Conservation (phyloP, 192 early-diverging fungal genomes). For the Powellomyces hirtus region DNA sequence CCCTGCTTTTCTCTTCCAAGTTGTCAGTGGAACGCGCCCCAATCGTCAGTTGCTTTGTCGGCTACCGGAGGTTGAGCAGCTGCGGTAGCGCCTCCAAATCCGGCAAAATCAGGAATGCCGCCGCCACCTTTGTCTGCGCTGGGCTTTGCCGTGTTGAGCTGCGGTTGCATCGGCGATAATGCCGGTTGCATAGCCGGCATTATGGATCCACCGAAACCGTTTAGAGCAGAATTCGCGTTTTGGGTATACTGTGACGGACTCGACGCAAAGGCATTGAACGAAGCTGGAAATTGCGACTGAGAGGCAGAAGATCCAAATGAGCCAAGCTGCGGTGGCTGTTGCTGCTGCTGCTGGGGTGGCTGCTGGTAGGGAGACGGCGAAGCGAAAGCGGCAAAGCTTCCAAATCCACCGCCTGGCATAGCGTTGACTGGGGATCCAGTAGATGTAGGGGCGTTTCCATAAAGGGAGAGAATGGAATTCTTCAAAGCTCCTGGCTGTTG, state of each 20-base stretch:
- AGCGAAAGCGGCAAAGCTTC: slow-evolving; percentile 11
- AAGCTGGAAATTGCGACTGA: background rate
- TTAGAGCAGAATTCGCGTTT: no score
- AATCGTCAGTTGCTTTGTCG: slow-evolving; percentile 17
- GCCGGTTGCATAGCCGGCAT: background rate
- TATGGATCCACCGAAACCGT: no score
- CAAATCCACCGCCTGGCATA: background rate
- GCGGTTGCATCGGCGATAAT: slow-evolving; percentile 20
- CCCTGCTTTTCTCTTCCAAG: no score
- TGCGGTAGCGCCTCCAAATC: slow-evolving; percentile 7
- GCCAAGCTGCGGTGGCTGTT: background rate
- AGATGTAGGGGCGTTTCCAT: slow-evolving; percentile 13
- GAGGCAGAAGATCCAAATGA: background rate
- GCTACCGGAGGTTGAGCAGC: background rate
- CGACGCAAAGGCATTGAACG: slow-evolving; percentile 7
- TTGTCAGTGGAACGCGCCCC: slow-evolving; percentile 42
- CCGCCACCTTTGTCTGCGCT: slow-evolving; percentile 15
- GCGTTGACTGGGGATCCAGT: background rate
- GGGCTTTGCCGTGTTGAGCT: slow-evolving; percentile 4
- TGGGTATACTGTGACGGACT: no score
- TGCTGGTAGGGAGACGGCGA: background rate
- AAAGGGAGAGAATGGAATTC: slow-evolving; percentile 42
- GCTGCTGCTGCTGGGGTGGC: slow-evolving; percentile 19
- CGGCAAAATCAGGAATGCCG: slow-evolving; percentile 40
- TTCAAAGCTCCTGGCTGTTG: slow-evolving; percentile 26